Conservation (phyloP, 1,284 basidiomycete species). For the Cryptococcus sp. region DNA sequence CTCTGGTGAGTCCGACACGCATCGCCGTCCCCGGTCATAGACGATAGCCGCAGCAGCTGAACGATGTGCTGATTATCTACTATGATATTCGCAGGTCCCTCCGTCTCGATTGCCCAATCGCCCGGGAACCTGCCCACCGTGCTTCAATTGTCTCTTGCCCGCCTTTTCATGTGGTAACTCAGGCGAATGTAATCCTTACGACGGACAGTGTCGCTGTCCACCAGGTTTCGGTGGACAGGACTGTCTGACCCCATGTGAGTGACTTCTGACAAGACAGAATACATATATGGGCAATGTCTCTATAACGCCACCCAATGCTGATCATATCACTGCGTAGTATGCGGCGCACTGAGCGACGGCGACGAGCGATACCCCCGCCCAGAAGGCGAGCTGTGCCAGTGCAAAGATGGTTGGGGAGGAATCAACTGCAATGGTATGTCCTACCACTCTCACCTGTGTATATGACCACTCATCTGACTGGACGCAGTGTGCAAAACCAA, state of each 20-base stretch:
- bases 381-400: slow-evolving; percentile 75
- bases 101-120: slow-evolving; percentile 20
- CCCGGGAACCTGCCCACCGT: slow-evolving; percentile 55
- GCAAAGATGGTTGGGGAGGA: slow-evolving; percentile 90
- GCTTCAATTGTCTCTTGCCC: slow-evolving; percentile 83
- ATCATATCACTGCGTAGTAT: slow-evolving; percentile 59
- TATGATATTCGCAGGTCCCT: slow-evolving; percentile 22
- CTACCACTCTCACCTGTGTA: slow-evolving; percentile 27
- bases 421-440: slow-evolving; percentile 90
- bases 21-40: background rate
- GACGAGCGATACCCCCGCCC: slow-evolving; percentile 77
- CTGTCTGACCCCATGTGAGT: slow-evolving; percentile 77
- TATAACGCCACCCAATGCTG: background rate
- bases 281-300: background rate
- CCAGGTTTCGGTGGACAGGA: slow-evolving; percentile 89
- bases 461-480: background rate
- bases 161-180: slow-evolving; percentile 82
- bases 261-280: background rate
- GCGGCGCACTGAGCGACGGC: slow-evolving; percentile 87
- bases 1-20: slow-evolving; percentile 7
- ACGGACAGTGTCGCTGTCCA: slow-evolving; percentile 88
- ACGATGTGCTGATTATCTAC: background rate
- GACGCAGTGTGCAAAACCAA: slow-evolving; percentile 77
- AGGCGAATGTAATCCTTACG: slow-evolving; percentile 79
- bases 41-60: background rate